Conservation (phyloP, 495 filamentous ascomycete species). For the Cladorrhinum samala region DNA sequence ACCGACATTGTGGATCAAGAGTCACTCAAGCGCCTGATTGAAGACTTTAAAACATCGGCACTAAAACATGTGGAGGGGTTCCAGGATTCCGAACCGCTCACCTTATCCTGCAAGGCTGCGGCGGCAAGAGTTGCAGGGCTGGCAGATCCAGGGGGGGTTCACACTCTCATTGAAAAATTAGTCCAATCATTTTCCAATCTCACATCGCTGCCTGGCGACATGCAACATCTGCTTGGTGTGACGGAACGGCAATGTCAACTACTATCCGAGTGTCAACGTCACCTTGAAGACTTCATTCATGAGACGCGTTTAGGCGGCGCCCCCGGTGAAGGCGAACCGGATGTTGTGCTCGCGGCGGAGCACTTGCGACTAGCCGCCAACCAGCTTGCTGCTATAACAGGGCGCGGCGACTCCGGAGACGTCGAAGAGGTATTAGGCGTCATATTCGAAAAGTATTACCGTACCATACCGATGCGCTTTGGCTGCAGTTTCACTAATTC, state of each 20-base stretch:
- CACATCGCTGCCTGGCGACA: constrained; percentile 52
- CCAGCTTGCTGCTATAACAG: constrained; percentile 77
- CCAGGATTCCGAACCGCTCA: constrained; percentile 24
- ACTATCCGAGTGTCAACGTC: constrained; percentile 60
- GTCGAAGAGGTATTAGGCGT: constrained; percentile 96
- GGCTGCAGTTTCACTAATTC: neutral
- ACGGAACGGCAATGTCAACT: constrained; percentile 84
- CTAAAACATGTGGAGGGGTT: constrained; percentile 28
- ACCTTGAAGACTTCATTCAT: constrained; percentile 64
- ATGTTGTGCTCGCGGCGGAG: constrained; percentile 94
- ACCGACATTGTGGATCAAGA: constrained; percentile 51
- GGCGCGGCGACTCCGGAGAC: constrained; percentile 78
- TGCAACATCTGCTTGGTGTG: constrained; percentile 82
- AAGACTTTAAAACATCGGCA: constrained; percentile 27
- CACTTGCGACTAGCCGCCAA: constrained; percentile 76
- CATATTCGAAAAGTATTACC: constrained; percentile 83
- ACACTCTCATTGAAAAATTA: constrained; percentile 60
- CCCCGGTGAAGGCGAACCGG: constrained; percentile 20
- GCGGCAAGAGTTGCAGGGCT: constrained; percentile 17
- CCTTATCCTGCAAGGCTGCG: constrained; percentile 62
- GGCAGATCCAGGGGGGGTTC: constrained; percentile 60
- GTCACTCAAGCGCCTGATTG: constrained; percentile 23
- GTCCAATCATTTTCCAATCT: constrained; percentile 63
- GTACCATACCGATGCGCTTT: neutral
- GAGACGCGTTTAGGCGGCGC: constrained; percentile 25